These are phyloP conservation scores for Setaria italica DNA, from an alignment of 202 grass and related monocot species.

Conservation along the genomic window DNA sequence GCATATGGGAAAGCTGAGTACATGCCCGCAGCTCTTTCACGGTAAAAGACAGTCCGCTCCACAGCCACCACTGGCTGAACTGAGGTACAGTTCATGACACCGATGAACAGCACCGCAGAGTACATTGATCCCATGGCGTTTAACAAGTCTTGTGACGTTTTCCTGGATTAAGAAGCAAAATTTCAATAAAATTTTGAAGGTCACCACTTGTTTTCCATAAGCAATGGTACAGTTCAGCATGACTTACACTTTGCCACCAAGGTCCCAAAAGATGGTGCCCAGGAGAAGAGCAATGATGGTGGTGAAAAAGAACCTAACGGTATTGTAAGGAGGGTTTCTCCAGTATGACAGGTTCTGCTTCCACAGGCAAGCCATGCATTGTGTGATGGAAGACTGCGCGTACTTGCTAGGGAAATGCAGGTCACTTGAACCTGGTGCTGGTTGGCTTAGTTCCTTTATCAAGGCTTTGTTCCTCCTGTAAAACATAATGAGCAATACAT, in stretches of 20 bases:
- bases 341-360: constrained; percentile 58
- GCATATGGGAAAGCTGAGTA: constrained; percentile 62
- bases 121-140: constrained; percentile 64
- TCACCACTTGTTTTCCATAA: neutral
- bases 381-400: constrained; percentile 29
- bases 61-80: constrained; percentile 57
- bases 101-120: constrained; percentile 49
- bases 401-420: constrained; percentile 48
- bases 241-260: constrained; percentile 49
- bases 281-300: constrained; percentile 44
- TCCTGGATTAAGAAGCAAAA: constrained; percentile 37
- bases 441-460: constrained; percentile 50
- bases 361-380: constrained; percentile 58
- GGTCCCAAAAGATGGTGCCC: constrained; percentile 53
- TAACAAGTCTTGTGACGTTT: constrained; percentile 22
- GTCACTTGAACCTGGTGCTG: constrained; percentile 43
- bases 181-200: neutral
- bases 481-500: neutral
- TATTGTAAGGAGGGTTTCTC: constrained; percentile 60
- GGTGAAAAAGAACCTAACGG: constrained; percentile 52
- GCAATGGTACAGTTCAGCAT: no score
- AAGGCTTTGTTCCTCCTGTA: constrained; percentile 51
- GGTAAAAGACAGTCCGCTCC: constrained; percentile 59
- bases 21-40: constrained; percentile 55
- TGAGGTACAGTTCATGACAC: constrained; percentile 43